Base-by-base conservation (phyloP, 495 filamentous ascomycete species). In the Entonaema liquescens region DNA sequence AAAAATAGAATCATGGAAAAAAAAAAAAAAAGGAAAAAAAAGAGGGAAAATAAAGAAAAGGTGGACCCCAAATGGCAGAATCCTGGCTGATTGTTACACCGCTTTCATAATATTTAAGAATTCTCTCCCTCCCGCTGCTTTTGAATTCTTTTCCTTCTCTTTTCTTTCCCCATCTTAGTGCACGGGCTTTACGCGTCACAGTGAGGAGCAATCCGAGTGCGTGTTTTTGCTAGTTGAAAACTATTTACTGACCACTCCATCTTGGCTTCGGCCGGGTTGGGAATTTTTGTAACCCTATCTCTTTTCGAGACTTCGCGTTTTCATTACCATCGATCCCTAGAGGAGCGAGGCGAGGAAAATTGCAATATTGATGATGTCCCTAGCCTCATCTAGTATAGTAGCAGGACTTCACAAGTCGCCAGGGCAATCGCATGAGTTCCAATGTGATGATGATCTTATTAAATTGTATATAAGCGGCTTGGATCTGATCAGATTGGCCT, bases 221-320 rank as follows among this genome's bases (percentile, higher is more conserved):
- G 79, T 79, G 79, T 84, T 84, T 81, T 85, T 84, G 83, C 83
- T 85, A 84, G 83, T 84, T 84, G 82, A 85, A 85, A 85, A 85
- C 83, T 85, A 84, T 80, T 79, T 73, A 75, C 76, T 81, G 77
- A 79, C 78, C 78, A 74, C 80, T 82, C 74, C 72, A 74, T 59
- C 59, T 71, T 65, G 70, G 74, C 77, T 79, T 80, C 73, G 78
- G 78, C 73, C 23, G 72, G 79, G 68, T 67, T 76, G 76, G 77
- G 80, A 82, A 82, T 82, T 82, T 82, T 82, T 82, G 79, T 67
- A 76, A 72, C 57, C 60, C 33, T 17, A 59, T 63, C 72, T 69
- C 70, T 33, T 47, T 4, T 64, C 33, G 62, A 69, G 59, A 59
- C 9, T 47, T 54, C n/a, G 29, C 28, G 6, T 63, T 65, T 77